These are phyloP conservation scores for Huntiella bhutanensis DNA, from an alignment of 2,329 filamentous ascomycete genomes.

Conservation along the genomic window DNA sequence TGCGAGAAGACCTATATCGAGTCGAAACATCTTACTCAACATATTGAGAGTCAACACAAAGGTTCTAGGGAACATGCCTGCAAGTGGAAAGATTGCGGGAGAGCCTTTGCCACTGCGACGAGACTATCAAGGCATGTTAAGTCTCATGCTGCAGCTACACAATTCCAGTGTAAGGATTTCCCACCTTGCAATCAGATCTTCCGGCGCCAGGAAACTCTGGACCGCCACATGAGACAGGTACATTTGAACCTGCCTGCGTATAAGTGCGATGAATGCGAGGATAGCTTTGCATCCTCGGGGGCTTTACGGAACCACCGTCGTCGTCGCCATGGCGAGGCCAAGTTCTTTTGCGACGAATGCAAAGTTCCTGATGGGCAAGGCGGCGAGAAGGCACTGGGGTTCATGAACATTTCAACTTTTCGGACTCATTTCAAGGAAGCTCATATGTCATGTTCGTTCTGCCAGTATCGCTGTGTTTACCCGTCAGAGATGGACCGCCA, in stretches of 20 bases:
- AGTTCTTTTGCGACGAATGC: slow-evolving; percentile 66
- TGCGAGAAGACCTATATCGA: slow-evolving; percentile 78
- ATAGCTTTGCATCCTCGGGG: slow-evolving; percentile 54
- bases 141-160: slow-evolving; percentile 61
- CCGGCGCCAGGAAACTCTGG: slow-evolving; percentile 69
- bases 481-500: slow-evolving; percentile 55
- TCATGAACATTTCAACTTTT: slow-evolving; percentile 53
- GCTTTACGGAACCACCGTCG: slow-evolving; percentile 54
- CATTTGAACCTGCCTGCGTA: slow-evolving; percentile 58
- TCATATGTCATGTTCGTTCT: slow-evolving; percentile 61
- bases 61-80: slow-evolving; percentile 53
- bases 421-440: slow-evolving; percentile 53
- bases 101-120: slow-evolving; percentile 65
- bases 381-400: slow-evolving; percentile 31
- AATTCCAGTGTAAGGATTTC: slow-evolving; percentile 53
- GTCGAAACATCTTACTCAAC: slow-evolving; percentile 68
- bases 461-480: slow-evolving; percentile 47
- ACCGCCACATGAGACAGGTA: slow-evolving; percentile 59
- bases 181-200: slow-evolving; percentile 59
- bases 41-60: slow-evolving; percentile 66
- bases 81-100: slow-evolving; percentile 51
- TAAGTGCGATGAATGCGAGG: slow-evolving; percentile 49
- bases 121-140: slow-evolving; percentile 57
- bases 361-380: slow-evolving; percentile 21
- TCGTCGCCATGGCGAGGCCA: slow-evolving; percentile 47